Evolutionary conservation across 805 yeast genomes (phyloP).

Genomic region (Saccharomycopsis sp.): DNA sequence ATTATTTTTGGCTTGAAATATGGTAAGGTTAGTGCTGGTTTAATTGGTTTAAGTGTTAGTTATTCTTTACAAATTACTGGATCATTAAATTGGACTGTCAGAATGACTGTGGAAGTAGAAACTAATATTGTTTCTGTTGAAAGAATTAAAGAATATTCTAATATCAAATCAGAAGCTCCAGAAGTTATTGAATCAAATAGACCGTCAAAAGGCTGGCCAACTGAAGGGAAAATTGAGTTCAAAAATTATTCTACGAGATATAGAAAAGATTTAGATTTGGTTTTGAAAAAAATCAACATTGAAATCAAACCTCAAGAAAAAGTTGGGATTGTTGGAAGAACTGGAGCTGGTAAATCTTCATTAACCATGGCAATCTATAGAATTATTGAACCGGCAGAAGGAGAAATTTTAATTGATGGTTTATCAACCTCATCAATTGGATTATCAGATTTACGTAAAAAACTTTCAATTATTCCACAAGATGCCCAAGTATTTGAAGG

Average conservation of each 20-base stretch:
- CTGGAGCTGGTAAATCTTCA: constrained; percentile 94
- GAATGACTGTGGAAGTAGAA: constrained; percentile 98
- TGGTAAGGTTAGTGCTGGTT: constrained; percentile 76
- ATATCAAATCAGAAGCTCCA: constrained; percentile 79
- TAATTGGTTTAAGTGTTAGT: constrained; percentile 87
- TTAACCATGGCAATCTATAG: constrained; percentile 77
- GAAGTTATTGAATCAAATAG: constrained; percentile 49
- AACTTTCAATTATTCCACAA: constrained; percentile 81
- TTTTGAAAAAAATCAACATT: constrained; percentile 56
- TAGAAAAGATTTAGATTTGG: constrained; percentile 71
- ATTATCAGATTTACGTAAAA: constrained; percentile 63
- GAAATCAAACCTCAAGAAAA: constrained; percentile 67
- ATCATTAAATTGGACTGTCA: constrained; percentile 91
- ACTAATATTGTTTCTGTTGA: constrained; percentile 96
- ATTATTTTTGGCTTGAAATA: constrained; percentile 56
- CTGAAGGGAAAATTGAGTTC: constrained; percentile 54
- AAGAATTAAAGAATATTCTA: constrained; percentile 81
- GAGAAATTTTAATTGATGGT: constrained; percentile 65
- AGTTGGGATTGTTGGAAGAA: constrained; percentile 92
- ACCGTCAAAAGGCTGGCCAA: constrained; percentile 71
- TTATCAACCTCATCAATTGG: constrained; percentile 61
- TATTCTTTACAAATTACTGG: constrained; percentile 92
- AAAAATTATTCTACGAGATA: constrained; percentile 74
- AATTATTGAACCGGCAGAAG: constrained; percentile 60
- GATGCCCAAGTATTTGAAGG: constrained; percentile 92